A percentile compares a stretch with the other conserved stretches of the same genome.
Evolutionary conservation across 1,284 basidiomycete species (phyloP).

Genomic region (Microbotryum silenes-acaulis): DNA sequence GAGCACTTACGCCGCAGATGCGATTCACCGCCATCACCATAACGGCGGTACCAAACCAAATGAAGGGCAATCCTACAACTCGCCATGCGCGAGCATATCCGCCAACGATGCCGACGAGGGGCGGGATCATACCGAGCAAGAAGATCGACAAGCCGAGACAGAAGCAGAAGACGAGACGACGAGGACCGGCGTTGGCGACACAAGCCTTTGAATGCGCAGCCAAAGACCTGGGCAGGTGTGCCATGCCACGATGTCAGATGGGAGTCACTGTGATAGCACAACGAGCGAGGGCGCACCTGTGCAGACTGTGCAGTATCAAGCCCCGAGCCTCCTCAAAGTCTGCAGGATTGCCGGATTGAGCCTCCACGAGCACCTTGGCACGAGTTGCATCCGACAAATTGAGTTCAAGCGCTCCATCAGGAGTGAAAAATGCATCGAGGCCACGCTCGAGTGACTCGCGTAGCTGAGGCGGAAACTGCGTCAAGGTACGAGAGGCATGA

Average conservation of each 20-base stretch:
- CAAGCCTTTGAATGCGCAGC: conserved; percentile 10
- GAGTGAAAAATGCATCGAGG: conserved; percentile 27
- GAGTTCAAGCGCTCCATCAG: conserved; percentile 29
- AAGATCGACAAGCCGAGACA: conserved; percentile 25
- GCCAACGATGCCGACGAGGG: conserved; percentile 23
- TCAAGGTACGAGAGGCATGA: conserved; percentile 12
- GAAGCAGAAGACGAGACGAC: conserved; percentile 28
- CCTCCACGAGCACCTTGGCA: conserved; percentile 26
- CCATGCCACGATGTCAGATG: too few species aligned
- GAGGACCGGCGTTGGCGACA: conserved; percentile 28
- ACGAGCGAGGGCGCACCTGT: conserved; percentile 2
- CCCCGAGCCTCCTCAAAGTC: conserved; percentile 28
- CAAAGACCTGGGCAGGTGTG: neutral
- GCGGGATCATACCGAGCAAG: conserved; percentile 19
- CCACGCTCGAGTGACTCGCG: conserved; percentile 24
- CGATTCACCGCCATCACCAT: conserved; percentile 30
- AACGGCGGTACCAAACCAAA: conserved; percentile 24
- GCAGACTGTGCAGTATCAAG: conserved; percentile 27
- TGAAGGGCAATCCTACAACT: conserved; percentile 24
- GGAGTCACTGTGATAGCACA: too few species aligned
- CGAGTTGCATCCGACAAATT: conserved; percentile 26
- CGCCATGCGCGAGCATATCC: conserved; percentile 23
- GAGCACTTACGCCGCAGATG: conserved; percentile 12
- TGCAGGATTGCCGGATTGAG: conserved; percentile 18
- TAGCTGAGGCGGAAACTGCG: conserved; percentile 28